Percentiles rank a stretch among this genome's conserved stretches.
These are phyloP conservation scores for Phytophthora pistaciae DNA, from an alignment of 352 stramenopile genomes.

Conservation along the genomic window DNA sequence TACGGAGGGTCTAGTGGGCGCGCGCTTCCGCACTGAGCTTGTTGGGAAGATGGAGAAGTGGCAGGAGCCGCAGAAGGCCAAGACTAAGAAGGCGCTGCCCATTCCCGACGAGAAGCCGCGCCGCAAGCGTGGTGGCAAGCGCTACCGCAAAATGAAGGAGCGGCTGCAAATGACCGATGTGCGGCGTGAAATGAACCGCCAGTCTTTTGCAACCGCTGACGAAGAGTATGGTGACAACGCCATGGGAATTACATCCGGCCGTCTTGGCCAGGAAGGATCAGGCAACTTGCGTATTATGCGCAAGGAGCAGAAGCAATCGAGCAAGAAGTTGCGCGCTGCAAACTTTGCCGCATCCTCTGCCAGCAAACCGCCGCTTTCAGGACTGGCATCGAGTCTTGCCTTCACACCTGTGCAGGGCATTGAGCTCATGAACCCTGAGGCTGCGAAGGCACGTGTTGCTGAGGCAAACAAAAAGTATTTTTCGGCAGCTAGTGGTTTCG, in stretches of 20 bases:
- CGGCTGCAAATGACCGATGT: conserved; percentile 98
- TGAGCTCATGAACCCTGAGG: conserved; percentile 98
- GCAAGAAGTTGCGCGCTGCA: conserved; percentile 94
- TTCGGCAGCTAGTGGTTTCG: conserved; percentile 94
- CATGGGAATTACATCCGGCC: conserved; percentile 96
- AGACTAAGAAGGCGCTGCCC: conserved; percentile 97
- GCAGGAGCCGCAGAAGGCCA: conserved; percentile 97
- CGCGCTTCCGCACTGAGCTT: conserved; percentile 92
- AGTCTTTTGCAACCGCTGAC: conserved; percentile 94
- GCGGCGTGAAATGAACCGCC: conserved; percentile 96
- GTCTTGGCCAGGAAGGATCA: conserved; percentile 91
- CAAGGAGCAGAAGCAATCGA: conserved; percentile 93
- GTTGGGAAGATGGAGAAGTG: conserved; percentile 97
- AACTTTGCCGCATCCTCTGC: conserved; percentile 74
- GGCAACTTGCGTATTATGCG: conserved; percentile 87
- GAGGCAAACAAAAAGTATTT: conserved; percentile 99
- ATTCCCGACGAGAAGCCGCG: conserved; percentile 96
- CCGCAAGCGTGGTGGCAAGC: conserved; percentile 94
- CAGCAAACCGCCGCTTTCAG: conserved; percentile 75
- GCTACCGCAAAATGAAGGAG: conserved; percentile 98
- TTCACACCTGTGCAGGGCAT: conserved; percentile 98
- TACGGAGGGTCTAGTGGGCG: conserved; percentile 70
- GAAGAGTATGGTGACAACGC: conserved; percentile 98
- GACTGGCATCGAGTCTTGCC: conserved; percentile 96
- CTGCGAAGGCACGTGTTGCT: conserved; percentile 90